These are phyloP conservation scores for Microthyrium microscopicum DNA, from an alignment of 2,329 filamentous ascomycete species.

Conservation along the genomic window DNA sequence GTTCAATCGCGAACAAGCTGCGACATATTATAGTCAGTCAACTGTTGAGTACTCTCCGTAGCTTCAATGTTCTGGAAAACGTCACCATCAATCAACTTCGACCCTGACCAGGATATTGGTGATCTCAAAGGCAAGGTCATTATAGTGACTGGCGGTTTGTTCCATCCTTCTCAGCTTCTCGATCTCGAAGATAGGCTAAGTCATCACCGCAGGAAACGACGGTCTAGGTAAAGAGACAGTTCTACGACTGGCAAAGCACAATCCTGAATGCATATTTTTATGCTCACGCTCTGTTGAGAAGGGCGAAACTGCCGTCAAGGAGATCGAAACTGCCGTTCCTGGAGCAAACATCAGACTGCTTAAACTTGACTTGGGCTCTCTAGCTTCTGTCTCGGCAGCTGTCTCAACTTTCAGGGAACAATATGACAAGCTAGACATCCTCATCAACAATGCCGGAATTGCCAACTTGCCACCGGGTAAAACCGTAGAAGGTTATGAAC, in stretches of 20 bases:
- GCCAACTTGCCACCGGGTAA: conserved; percentile 16
- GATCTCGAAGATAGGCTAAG: no score
- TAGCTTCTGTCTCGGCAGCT: conserved; percentile 23
- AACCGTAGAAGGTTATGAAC: conserved; percentile 33
- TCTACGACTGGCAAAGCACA: conserved; percentile 1
- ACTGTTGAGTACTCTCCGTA: no score
- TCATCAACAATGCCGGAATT: conserved; percentile 32
- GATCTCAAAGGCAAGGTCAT: conserved; percentile 25
- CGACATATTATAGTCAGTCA: no score
- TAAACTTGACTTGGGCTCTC: conserved; percentile 22
- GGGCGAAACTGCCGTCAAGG: conserved; percentile 14
- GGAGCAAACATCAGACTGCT: conserved; percentile 23
- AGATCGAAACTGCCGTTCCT: conserved; percentile 22
- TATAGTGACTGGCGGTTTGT: conserved; percentile 29
- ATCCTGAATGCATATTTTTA: conserved; percentile 5
- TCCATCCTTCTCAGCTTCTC: no score
- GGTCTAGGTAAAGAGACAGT: conserved; percentile 4
- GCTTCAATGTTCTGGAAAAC: no score
- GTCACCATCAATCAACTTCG: no score
- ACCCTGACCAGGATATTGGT: conserved; percentile 22
- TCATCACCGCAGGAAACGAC: conserved; percentile 1
- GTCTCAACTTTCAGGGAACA: conserved; percentile 20
- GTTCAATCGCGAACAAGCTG: no score
- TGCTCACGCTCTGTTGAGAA: background rate
- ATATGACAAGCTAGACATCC: conserved; percentile 28